Evolutionary conservation across 2,329 filamentous ascomycete species (phyloP).

Genomic region (Xenoacremonium recifei): DNA sequence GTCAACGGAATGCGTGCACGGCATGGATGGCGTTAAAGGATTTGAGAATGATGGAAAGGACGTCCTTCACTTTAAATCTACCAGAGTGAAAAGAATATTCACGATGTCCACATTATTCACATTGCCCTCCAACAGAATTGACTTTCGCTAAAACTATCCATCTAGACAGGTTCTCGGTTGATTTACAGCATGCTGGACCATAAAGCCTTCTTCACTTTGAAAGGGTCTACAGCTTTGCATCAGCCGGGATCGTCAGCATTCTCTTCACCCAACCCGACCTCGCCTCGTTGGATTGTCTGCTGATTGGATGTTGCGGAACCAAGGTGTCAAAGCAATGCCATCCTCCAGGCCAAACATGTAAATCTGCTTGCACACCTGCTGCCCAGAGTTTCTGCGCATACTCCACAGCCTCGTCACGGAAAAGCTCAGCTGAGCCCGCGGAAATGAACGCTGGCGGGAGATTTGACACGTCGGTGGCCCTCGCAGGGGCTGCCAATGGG

Average conservation of each 20-base stretch:
- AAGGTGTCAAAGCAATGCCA: slow-evolving; percentile 38
- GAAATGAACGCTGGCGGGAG: slow-evolving; percentile 45
- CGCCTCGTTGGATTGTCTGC: slow-evolving; percentile 10
- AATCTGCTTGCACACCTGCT: slow-evolving; percentile 40
- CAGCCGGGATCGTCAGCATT: slow-evolving; percentile 5
- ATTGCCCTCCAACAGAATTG: no score
- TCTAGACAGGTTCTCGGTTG: no score
- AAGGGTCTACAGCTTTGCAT: slow-evolving; percentile 7
- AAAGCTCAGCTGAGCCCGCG: slow-evolving; percentile 42
- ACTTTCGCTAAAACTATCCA: no score
- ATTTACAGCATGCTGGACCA: no score
- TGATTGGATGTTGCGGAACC: slow-evolving; percentile 12
- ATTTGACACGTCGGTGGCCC: slow-evolving; percentile 33
- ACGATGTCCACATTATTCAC: no score
- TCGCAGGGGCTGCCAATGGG: slow-evolving; percentile 35
- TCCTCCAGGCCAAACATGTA: slow-evolving; percentile 43
- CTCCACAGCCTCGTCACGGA: slow-evolving; percentile 39
- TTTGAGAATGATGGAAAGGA: no score
- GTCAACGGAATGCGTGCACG: no score
- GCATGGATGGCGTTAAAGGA: slow-evolving; percentile 31
- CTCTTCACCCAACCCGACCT: slow-evolving; percentile 14
- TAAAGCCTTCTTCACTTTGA: background rate
- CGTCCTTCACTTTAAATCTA: no score
- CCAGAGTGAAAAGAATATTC: no score
- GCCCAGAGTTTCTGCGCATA: slow-evolving; percentile 39